phyloP scores from a whole-genome alignment of 495 filamentous ascomycete species.

The Rostrohypoxylon terebratum region DNA sequence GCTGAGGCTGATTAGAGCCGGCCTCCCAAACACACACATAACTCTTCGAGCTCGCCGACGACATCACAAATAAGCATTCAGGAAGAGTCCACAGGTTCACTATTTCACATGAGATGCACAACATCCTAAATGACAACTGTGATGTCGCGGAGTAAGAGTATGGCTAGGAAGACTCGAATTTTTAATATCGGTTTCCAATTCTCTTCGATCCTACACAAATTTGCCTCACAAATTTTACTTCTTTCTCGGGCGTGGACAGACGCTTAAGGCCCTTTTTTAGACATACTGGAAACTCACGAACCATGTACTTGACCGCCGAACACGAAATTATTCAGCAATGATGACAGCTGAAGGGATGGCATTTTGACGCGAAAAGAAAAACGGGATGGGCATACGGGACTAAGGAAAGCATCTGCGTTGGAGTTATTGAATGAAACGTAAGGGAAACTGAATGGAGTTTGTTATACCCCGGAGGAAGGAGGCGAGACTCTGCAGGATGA shows the following conservation, averaged over 20 bases:
- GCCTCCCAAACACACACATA: slow-evolving; percentile 10
- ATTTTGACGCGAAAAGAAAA: slow-evolving; percentile 35
- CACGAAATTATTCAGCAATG: slow-evolving; percentile 17
- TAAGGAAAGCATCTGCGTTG: slow-evolving; percentile 42
- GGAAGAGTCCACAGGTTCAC: neutral
- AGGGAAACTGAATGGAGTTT: slow-evolving; percentile 42
- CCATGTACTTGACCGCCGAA: slow-evolving; percentile 32
- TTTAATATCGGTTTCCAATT: slow-evolving; percentile 6
- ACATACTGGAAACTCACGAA: slow-evolving; percentile 45
- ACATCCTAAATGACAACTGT: neutral
- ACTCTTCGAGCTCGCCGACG: slow-evolving; percentile 9
- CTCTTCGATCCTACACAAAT: slow-evolving; percentile 14
- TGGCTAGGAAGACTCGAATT: neutral
- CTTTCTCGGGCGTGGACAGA: neutral
- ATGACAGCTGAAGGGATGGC: slow-evolving; percentile 22
- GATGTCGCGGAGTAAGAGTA: neutral
- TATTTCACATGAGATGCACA: slow-evolving; percentile 7
- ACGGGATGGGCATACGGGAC: slow-evolving; percentile 26
- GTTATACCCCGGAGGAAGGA: slow-evolving; percentile 42
- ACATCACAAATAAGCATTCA: neutral
- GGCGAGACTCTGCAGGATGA: neutral
- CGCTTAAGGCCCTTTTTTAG: slow-evolving; percentile 27
- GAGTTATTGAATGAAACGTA: slow-evolving; percentile 37
- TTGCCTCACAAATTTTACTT: slow-evolving; percentile 23
- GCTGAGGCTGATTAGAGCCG: slow-evolving; percentile 69